These are phyloP conservation scores for Pleodorina starrii DNA, from an alignment of 139 green algal genomes.

Conservation along the genomic window DNA sequence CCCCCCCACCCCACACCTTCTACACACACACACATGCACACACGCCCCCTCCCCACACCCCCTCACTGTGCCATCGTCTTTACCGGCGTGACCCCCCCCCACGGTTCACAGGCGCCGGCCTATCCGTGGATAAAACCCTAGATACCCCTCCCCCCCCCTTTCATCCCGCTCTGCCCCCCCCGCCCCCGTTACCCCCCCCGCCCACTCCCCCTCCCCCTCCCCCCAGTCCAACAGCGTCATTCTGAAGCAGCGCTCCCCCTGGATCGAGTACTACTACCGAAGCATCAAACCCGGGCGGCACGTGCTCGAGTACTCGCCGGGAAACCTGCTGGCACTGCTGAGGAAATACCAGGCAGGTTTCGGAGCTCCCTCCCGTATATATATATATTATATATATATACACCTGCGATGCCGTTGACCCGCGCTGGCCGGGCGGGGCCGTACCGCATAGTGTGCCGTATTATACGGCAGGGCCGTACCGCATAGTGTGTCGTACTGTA, in stretches of 20 bases:
- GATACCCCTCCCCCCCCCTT: no score
- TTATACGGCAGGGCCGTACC: background rate
- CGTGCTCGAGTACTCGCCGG: conserved; percentile 4
- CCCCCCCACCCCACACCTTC: no score
- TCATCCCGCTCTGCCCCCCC: background rate
- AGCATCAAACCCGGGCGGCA: conserved; percentile 20
- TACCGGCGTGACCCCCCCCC: background rate
- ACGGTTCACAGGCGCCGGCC: background rate
- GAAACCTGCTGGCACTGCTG: background rate
- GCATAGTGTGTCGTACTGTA: no score
- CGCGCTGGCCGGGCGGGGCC: no score
- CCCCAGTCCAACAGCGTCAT: conserved; percentile 41
- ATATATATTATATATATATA: no score
- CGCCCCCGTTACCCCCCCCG: background rate
- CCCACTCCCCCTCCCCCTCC: background rate
- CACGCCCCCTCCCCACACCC: background rate
- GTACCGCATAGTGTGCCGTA: no score
- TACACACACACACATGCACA: background rate
- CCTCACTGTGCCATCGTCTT: background rate
- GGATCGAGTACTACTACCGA: conserved; percentile 68
- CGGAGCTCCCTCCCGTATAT: no score
- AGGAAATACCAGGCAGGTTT: background rate
- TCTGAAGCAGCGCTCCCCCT: conserved; percentile 51
- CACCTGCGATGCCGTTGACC: no score
- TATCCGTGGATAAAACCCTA: background rate